These are phyloP conservation scores for Inonotus hispidus DNA, from an alignment of 1,284 basidiomycete genomes.

Conservation along the genomic window DNA sequence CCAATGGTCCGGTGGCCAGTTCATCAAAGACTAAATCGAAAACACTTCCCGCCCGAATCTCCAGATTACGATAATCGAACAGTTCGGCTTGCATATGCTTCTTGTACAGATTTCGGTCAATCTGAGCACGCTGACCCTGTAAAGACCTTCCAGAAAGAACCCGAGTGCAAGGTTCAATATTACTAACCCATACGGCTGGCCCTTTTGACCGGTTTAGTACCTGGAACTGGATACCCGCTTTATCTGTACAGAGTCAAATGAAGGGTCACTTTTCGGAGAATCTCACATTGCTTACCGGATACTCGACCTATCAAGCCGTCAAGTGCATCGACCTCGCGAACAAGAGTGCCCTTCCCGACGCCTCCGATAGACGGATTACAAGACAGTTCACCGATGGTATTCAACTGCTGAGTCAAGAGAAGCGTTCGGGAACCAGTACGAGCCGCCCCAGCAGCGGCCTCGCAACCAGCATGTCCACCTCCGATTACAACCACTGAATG, in stretches of 20 bases:
- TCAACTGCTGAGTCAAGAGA: constrained; percentile 74
- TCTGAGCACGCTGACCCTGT: constrained; percentile 85
- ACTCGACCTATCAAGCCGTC: constrained; percentile 77
- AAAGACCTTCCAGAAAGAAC: neutral
- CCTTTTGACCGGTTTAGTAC: constrained; percentile 84
- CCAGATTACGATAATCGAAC: constrained; percentile 55
- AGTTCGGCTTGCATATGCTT: constrained; percentile 71
- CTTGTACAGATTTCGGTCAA: constrained; percentile 82
- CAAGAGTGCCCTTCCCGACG: constrained; percentile 85
- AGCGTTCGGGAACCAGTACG: constrained; percentile 76
- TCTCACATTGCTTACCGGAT: constrained; percentile 57
- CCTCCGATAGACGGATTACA: constrained; percentile 89
- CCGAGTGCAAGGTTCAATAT: neutral
- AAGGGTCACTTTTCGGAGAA: neutral
- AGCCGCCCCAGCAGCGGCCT: constrained; percentile 83
- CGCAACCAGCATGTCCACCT: constrained; percentile 89
- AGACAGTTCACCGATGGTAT: constrained; percentile 83
- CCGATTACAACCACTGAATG: constrained; percentile 76
- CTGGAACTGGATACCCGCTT: constrained; percentile 83
- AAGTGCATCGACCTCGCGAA: constrained; percentile 84
- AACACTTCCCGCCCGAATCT: constrained; percentile 69
- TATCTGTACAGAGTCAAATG: constrained; percentile 44
- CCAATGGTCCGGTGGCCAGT: constrained; percentile 26
- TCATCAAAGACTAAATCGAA: constrained; percentile 72
- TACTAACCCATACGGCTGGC: constrained; percentile 77